phyloP scores from a whole-genome alignment of 2,329 filamentous ascomycete species.

The Helicocarpus griseus region DNA sequence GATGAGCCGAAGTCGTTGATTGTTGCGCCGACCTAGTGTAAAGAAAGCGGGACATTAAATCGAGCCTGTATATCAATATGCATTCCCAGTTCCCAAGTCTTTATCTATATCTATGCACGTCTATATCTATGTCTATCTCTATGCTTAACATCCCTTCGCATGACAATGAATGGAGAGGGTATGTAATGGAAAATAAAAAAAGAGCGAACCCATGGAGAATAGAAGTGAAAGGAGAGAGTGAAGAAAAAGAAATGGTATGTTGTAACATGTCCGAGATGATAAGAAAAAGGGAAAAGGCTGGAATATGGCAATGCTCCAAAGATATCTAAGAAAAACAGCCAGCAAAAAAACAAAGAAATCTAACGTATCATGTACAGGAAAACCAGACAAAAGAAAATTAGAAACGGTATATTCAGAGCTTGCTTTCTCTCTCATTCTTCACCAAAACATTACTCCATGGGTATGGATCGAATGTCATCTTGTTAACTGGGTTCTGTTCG shows the following conservation, averaged over 20 bases:
- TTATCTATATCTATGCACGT: background rate
- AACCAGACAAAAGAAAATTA: conserved; percentile 10
- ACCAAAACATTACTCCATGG: conserved; percentile 53
- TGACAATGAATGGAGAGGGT: too few species aligned
- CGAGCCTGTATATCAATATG: background rate
- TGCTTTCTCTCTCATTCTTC: conserved; percentile 41
- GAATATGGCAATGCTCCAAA: background rate
- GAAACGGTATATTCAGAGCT: conserved; percentile 21
- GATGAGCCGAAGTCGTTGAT: too few species aligned
- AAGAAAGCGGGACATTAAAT: background rate
- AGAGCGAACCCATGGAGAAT: too few species aligned
- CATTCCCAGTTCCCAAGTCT: background rate
- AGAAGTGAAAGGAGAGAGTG: background rate
- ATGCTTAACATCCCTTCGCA: background rate
- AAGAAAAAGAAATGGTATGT: background rate
- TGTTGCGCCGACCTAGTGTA: too few species aligned
- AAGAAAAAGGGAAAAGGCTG: background rate
- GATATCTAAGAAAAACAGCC: background rate
- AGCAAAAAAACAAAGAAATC: conserved; percentile 1
- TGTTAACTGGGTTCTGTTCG: conserved; percentile 64
- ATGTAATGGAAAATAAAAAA: conserved; percentile 1
- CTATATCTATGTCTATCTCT: conserved; percentile 1
- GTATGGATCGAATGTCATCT: conserved; percentile 62
- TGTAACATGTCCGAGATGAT: background rate
- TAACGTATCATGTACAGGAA: background rate